A percentile compares a stretch with the other conserved stretches of the same genome.
phyloP scores from a whole-genome alignment of 1,284 basidiomycete genomes.

The Tilletia setariae region DNA sequence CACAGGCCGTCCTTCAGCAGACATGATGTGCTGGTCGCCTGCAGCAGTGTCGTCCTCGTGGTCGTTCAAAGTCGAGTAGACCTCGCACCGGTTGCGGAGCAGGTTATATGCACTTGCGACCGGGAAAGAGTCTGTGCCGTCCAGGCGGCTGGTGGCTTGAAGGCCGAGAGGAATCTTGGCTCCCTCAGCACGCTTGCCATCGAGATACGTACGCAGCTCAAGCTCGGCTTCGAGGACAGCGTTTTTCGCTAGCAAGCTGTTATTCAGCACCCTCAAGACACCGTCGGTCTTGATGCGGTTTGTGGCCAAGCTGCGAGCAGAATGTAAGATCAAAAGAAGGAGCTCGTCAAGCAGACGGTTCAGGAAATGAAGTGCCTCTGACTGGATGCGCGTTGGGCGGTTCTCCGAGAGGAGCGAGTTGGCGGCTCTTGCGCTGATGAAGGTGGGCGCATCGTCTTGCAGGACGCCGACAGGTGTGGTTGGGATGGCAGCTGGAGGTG shows the following conservation, averaged over 20 bases:
- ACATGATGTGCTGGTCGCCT: conserved; percentile 48
- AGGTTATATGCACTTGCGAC: conserved; percentile 41
- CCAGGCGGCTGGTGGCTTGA: conserved; percentile 43
- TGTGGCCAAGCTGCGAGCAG: conserved; percentile 42
- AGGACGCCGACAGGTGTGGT: conserved; percentile 1
- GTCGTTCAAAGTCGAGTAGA: conserved; percentile 44
- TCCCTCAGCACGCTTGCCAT: conserved; percentile 44
- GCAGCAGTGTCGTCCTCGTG: conserved; percentile 33
- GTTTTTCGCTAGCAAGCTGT: conserved; percentile 43
- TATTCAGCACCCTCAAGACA: conserved; percentile 40
- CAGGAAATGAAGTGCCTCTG: conserved; percentile 38
- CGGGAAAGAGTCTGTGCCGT: conserved; percentile 43
- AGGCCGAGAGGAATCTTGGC: conserved; percentile 43
- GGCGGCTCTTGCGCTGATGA: conserved; percentile 43
- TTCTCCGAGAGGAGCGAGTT: conserved; percentile 44
- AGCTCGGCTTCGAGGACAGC: conserved; percentile 49
- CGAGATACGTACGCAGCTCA: conserved; percentile 41
- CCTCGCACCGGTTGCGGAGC: conserved; percentile 40
- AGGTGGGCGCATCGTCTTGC: conserved; percentile 15
- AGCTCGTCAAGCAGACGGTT: conserved; percentile 46
- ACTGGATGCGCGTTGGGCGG: conserved; percentile 46
- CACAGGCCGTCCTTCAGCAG: conserved; percentile 43
- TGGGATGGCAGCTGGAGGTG: not conserved
- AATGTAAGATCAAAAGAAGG: conserved; percentile 37
- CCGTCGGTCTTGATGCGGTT: conserved; percentile 49